Percentiles rank a stretch among this genome's conserved stretches.
Evolutionary conservation across 2,329 filamentous ascomycete species (phyloP).

Genomic region (Claviceps maximensis): DNA sequence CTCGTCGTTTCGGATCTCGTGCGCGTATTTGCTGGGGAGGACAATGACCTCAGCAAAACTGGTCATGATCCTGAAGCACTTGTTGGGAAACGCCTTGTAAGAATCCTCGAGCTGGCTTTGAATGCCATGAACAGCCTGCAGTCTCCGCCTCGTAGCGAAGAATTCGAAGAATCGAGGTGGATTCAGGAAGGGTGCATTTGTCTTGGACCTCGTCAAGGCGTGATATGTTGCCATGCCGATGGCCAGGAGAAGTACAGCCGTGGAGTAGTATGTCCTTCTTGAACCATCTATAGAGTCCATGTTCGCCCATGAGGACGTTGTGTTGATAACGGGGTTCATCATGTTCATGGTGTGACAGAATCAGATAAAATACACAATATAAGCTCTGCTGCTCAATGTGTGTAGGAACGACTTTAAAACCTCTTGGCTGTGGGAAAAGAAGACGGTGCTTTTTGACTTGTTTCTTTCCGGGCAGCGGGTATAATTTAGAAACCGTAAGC

Average conservation of each 20-base stretch:
- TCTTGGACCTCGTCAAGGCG: not conserved
- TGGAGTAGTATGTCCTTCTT: not conserved
- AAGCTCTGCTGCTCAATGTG: too few species aligned
- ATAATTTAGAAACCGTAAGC: too few species aligned
- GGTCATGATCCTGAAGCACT: not conserved
- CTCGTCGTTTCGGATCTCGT: conserved; percentile 1
- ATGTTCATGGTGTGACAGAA: not conserved
- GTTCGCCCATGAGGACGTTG: not conserved
- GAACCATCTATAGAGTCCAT: not conserved
- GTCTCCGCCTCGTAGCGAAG: not conserved
- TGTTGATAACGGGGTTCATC: not conserved
- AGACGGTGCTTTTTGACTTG: too few species aligned
- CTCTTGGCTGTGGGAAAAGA: too few species aligned
- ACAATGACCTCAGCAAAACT: not conserved
- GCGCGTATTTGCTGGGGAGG: not conserved
- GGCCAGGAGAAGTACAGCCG: not conserved
- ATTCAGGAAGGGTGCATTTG: not conserved
- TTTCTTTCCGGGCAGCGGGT: too few species aligned
- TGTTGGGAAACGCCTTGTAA: not conserved
- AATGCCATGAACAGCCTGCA: not conserved
- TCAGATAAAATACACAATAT: too few species aligned
- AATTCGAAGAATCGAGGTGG: not conserved
- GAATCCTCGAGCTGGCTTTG: not conserved
- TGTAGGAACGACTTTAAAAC: too few species aligned
- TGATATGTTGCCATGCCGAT: not conserved